A percentile compares a stretch with the other conserved stretches of the same genome.
These are phyloP conservation scores for Taphrina pruni DNA, from an alignment of 1,139 yeast species.

Conservation along the genomic window DNA sequence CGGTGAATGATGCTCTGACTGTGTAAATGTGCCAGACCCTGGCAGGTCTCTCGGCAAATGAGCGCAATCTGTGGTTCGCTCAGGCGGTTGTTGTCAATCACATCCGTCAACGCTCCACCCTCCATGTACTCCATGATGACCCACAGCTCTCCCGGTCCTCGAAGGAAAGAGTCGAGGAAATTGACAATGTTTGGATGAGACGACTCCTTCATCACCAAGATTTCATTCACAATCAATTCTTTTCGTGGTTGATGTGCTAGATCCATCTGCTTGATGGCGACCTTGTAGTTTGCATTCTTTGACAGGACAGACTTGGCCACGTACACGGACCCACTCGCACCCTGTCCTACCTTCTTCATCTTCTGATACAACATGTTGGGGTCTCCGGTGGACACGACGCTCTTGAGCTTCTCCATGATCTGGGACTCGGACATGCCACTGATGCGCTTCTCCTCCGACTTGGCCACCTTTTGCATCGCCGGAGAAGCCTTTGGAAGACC, in stretches of 20 bases:
- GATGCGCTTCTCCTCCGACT: slow-evolving; percentile 63
- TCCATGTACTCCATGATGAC: slow-evolving; percentile 97
- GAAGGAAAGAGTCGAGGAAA: slow-evolving; percentile 80
- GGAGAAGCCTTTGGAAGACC: slow-evolving; percentile 34
- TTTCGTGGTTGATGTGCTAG: slow-evolving; percentile 92
- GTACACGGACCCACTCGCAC: slow-evolving; percentile 96
- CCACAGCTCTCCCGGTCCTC: slow-evolving; percentile 71
- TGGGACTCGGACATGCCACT: slow-evolving; percentile 85
- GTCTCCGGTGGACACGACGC: slow-evolving; percentile 81
- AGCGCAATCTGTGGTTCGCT: slow-evolving; percentile 92
- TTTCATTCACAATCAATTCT: slow-evolving; percentile 91
- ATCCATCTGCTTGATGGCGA: slow-evolving; percentile 96
- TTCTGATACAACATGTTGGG: slow-evolving; percentile 86
- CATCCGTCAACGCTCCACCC: slow-evolving; percentile 86
- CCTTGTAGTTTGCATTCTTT: slow-evolving; percentile 48
- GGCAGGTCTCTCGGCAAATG: slow-evolving; percentile 86
- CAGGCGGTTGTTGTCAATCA: slow-evolving; percentile 76
- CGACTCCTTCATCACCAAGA: slow-evolving; percentile 89
- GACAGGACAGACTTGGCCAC: slow-evolving; percentile 62
- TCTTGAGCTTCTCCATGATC: slow-evolving; percentile 78
- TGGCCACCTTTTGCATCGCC: slow-evolving; percentile 45
- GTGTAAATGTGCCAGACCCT: slow-evolving; percentile 90
- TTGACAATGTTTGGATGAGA: slow-evolving; percentile 91
- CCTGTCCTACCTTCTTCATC: slow-evolving; percentile 97
- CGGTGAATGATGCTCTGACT: slow-evolving; percentile 91